These are phyloP conservation scores for Acanthamoeba culbertsoni DNA, from an alignment of 208 protist species.

Conservation along the genomic window DNA sequence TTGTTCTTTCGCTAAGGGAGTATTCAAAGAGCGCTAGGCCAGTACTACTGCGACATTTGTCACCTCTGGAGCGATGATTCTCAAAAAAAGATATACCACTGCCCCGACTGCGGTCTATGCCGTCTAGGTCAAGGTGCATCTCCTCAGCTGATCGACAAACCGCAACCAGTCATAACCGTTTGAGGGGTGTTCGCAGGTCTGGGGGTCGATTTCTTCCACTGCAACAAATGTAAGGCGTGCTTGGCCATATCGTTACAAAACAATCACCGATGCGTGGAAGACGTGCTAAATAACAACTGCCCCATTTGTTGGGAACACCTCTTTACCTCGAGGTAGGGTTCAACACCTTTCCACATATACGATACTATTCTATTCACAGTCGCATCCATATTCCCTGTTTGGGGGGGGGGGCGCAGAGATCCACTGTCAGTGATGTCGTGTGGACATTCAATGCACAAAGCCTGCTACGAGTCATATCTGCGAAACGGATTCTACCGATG, in stretches of 20 bases:
- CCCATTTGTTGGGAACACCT: slow-evolving; percentile 44
- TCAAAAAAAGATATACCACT: slow-evolving; percentile 29
- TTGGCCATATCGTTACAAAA: slow-evolving; percentile 1
- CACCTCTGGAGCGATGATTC: not conserved
- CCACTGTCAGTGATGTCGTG: slow-evolving; percentile 20
- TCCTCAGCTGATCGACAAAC: not conserved
- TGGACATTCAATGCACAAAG: slow-evolving; percentile 21
- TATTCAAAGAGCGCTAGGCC: not conserved
- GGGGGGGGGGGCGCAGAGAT: not conserved
- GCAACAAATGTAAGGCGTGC: slow-evolving; percentile 29
- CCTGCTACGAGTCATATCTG: not conserved
- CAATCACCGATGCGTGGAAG: not conserved
- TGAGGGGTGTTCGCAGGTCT: not conserved
- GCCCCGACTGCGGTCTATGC: slow-evolving; percentile 1
- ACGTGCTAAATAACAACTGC: slow-evolving; percentile 51
- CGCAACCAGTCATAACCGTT: not conserved
- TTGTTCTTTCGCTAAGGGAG: not conserved
- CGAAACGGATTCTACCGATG: slow-evolving; percentile 17
- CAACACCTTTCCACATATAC: not conserved
- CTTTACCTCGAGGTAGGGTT: slow-evolving; percentile 13
- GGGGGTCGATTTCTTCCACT: slow-evolving; percentile 26
- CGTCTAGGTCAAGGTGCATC: not conserved
- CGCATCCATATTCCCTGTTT: not conserved
- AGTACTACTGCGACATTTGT: slow-evolving; percentile 21
- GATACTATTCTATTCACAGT: not conserved